Conservation (phyloP, 2,329 filamentous ascomycete species). For the Beauveria sp. region DNA sequence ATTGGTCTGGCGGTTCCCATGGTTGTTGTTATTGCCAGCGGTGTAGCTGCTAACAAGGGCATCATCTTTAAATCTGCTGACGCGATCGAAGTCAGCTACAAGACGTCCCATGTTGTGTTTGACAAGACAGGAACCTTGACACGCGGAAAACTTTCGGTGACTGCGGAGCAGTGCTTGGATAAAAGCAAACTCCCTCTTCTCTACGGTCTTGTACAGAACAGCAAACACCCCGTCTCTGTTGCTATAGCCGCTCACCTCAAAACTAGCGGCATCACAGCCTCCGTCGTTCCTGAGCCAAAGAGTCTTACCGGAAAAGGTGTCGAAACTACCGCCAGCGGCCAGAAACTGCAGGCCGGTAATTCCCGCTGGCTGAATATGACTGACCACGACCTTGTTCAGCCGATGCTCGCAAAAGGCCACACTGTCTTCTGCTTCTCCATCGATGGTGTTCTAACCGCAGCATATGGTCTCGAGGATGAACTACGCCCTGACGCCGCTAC, state of each 20-base stretch:
- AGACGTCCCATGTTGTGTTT: slow-evolving; percentile 60
- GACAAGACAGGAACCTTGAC: slow-evolving; percentile 79
- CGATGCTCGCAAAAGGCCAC: slow-evolving; percentile 26
- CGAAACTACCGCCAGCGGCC: slow-evolving; percentile 24
- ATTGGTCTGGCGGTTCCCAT: slow-evolving; percentile 69
- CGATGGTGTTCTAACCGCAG: slow-evolving; percentile 26
- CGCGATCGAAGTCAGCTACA: slow-evolving; percentile 54
- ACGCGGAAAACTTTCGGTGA: slow-evolving; percentile 42
- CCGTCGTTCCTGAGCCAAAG: slow-evolving; percentile 23
- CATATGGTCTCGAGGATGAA: slow-evolving; percentile 40
- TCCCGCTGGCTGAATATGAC: slow-evolving; percentile 37
- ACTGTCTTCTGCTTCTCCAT: slow-evolving; percentile 43
- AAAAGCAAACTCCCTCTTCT: slow-evolving; percentile 16
- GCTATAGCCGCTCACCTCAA: slow-evolving; percentile 38
- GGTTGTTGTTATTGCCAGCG: slow-evolving; percentile 65
- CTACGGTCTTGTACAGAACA: slow-evolving; percentile 29
- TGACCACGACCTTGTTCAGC: slow-evolving; percentile 24
- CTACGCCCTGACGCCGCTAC: slow-evolving; percentile 34
- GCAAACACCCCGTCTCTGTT: slow-evolving; percentile 45
- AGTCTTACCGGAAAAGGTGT: slow-evolving; percentile 40
- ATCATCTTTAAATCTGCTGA: slow-evolving; percentile 63
- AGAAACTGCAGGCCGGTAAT: slow-evolving; percentile 40
- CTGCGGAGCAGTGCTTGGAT: slow-evolving; percentile 11
- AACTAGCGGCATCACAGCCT: slow-evolving; percentile 4
- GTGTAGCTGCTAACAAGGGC: slow-evolving; percentile 55